Conservation (phyloP, 371 early-diverging fungal species). For the Syncephalastrum racemosum region DNA sequence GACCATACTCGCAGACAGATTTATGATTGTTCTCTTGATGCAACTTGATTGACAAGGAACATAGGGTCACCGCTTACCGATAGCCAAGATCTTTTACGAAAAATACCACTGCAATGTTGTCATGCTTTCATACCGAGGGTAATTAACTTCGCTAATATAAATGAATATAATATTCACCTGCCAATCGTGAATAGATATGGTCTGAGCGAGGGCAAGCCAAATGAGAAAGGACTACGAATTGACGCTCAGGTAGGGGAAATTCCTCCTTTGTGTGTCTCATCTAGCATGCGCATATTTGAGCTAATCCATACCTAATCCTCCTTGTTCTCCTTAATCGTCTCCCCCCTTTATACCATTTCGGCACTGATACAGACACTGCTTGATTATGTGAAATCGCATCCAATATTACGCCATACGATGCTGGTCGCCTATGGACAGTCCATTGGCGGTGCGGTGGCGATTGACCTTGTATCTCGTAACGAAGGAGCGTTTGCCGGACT, state of each 20-base stretch:
- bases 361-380: constrained; percentile 64
- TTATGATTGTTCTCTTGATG: constrained; percentile 4
- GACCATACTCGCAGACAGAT: constrained; percentile 1
- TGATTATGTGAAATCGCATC: constrained; percentile 75
- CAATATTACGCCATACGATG: constrained; percentile 67
- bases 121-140: constrained; percentile 96
- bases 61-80: constrained; percentile 87
- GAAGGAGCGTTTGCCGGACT: constrained; percentile 74
- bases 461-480: constrained; percentile 76
- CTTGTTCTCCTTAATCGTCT: neutral
- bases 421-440: constrained; percentile 92
- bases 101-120: constrained; percentile 82
- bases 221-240: constrained; percentile 83
- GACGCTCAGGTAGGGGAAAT: constrained; percentile 75
- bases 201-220: constrained; percentile 79
- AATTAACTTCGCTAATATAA: constrained; percentile 13
- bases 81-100: constrained; percentile 73
- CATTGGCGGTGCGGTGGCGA: constrained; percentile 95
- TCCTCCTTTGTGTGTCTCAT: no score
- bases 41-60: neutral
- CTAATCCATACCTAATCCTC: no score
- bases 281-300: no score
- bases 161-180: neutral
- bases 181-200: constrained; percentile 71
- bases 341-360: constrained; percentile 1